phyloP scores from a whole-genome alignment of 2,329 filamentous ascomycete species.

The Huntiella abstrusa region DNA sequence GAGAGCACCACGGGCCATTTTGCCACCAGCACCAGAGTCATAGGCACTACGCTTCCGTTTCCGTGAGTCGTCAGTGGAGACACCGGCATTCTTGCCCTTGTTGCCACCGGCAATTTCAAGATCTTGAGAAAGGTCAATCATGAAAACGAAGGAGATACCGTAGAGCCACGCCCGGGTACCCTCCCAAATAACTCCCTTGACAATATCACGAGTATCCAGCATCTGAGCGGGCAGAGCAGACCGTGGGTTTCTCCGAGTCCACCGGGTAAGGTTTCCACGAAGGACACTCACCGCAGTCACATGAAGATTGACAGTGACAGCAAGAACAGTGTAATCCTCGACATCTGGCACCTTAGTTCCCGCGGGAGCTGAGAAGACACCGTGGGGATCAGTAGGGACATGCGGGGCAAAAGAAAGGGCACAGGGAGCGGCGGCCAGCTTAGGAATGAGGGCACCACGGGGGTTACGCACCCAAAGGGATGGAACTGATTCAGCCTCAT shows the following conservation, averaged over 20 bases:
- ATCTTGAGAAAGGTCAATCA: conserved; percentile 70
- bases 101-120: conserved; percentile 25
- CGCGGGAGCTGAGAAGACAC: conserved; percentile 11
- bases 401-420: conserved; percentile 48
- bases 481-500: conserved; percentile 23
- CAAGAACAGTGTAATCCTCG: conserved; percentile 33
- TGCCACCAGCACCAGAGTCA: conserved; percentile 33
- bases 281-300: conserved; percentile 64
- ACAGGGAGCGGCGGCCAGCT: conserved; percentile 43
- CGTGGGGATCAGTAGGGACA: conserved; percentile 18
- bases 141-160: conserved; percentile 69
- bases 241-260: conserved; percentile 72
- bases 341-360: conserved; percentile 14
- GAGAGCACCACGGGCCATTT: conserved; percentile 28
- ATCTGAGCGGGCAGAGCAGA: conserved; percentile 56
- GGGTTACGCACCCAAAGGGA: conserved; percentile 56
- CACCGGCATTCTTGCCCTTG: conserved; percentile 15
- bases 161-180: conserved; percentile 68
- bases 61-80: conserved; percentile 20
- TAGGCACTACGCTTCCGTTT: conserved; percentile 35
- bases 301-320: conserved; percentile 34
- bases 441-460: conserved; percentile 47
- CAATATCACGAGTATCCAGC: conserved; percentile 54
- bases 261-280: conserved; percentile 60
- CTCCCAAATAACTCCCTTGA: conserved; percentile 76